phyloP scores from a whole-genome alignment of 1,284 basidiomycete species.

The Bjerkandera adusta region DNA sequence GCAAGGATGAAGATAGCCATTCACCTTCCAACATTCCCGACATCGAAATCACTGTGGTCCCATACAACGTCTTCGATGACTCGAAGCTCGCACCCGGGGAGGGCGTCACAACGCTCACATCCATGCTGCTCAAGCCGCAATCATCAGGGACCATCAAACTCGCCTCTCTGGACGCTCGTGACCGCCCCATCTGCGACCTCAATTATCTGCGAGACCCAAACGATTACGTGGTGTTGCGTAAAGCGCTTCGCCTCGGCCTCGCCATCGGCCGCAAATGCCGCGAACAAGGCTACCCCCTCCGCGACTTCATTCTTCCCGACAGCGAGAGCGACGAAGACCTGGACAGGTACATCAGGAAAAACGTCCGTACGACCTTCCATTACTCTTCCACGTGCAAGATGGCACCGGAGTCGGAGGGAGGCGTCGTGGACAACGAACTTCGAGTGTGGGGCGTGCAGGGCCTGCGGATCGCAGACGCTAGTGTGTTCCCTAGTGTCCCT shows the following conservation, averaged over 20 bases:
- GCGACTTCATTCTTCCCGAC: slow-evolving; percentile 29
- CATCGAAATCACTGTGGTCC: slow-evolving; percentile 35
- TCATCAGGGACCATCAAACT: slow-evolving; percentile 34
- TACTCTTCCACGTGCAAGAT: slow-evolving; percentile 38
- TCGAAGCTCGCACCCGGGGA: slow-evolving; percentile 19
- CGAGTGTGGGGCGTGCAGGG: slow-evolving; percentile 44
- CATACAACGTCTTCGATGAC: slow-evolving; percentile 17
- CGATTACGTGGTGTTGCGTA: slow-evolving; percentile 27
- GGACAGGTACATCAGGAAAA: slow-evolving; percentile 26
- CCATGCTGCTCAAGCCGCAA: slow-evolving; percentile 29
- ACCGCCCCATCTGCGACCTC: slow-evolving; percentile 30
- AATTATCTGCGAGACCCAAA: slow-evolving; percentile 25
- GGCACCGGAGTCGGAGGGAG: slow-evolving; percentile 32
- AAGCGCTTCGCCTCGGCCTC: slow-evolving; percentile 25
- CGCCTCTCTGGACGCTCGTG: slow-evolving; percentile 30
- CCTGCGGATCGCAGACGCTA: slow-evolving; percentile 40
- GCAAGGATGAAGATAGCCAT: slow-evolving; percentile 20
- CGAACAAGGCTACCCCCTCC: slow-evolving; percentile 30
- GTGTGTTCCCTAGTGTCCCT: slow-evolving; percentile 36
- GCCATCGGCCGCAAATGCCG: slow-evolving; percentile 30
- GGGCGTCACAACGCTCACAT: slow-evolving; percentile 27
- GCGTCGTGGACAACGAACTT: slow-evolving; percentile 49
- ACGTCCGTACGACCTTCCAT: slow-evolving; percentile 33
- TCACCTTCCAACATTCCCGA: slow-evolving; percentile 30
- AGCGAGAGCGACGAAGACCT: slow-evolving; percentile 25